Base-by-base conservation (phyloP, 805 yeast genomes). In the Saccharomycopsis capsularis region DNA sequence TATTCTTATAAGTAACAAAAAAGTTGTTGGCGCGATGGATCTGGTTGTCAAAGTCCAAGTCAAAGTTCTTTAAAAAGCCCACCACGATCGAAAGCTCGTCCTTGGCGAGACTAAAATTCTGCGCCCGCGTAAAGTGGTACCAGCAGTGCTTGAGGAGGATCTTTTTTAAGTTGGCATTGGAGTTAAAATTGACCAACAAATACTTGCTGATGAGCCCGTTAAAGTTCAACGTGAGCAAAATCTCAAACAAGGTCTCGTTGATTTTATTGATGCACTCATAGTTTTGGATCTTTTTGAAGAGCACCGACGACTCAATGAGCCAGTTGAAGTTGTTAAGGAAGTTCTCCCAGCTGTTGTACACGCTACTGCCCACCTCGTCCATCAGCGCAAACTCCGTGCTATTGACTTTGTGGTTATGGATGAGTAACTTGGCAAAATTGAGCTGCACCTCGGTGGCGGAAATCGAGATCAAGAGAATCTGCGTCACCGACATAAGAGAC, bases 301-400 rank as follows among this genome's bases (percentile, higher is more conserved):
- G n/a, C 9, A 44, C 52, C 13, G 55, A 51, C 13, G 36, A 25
- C 15, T 53, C 47, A 27, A 53, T 32, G 18, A 53, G 38, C 52
- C 56, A 53, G 32, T 53, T 48, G 34, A 53, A 47, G 40, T 53
- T 53, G 15, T 27, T 38, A 34, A 51, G 45, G 29, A 53, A 53
- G 21, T n/a, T 51, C 32, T 50, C 51, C 55, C 54, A 53, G 25
- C 41, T 36, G n/a, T 27, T 32, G 27, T 44, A 30, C 34, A 23
- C 18, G 15, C 34, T 37, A 16, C 47, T 40, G n/a, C 22, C 16
- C 15, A 41, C 35, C n/a, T 36, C 41, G 37, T 44, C 32, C n/a
- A n/a, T n/a, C n/a, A n/a, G n/a, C n/a, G n/a, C n/a, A n/a, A n/a
- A n/a, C n/a, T n/a, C 42, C 5, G 22, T 29, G 19, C 40, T 50